Base-by-base conservation (phyloP, 2,329 filamentous ascomycete genomes). In the Emergomyces pasteurianus region DNA sequence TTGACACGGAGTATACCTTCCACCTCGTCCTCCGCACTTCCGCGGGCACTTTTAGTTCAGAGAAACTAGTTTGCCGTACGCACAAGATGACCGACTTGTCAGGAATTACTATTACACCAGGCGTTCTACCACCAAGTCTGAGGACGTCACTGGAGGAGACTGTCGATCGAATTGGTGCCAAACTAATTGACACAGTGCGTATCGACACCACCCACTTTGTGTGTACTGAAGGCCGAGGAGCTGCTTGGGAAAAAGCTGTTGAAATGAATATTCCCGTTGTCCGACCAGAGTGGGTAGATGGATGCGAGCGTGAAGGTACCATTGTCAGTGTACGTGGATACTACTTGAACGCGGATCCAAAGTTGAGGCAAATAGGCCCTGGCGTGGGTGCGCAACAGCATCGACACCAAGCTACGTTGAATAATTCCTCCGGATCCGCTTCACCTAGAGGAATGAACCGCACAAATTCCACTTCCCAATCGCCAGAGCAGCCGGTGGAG, bases 181-280 rank as follows among this genome's bases (percentile, higher is more conserved):
- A 94, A 79, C 80, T 97, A 65, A 88, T 90, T 61, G 92, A 96
- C 67, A 83, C 83, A 14, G 91, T 97, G 58, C 84, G 92, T 69
- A 97, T 99, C 71, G 94, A 99, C 73, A 99, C 94, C 0, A 99
- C 94, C 18, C 94, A 99, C 76, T 99, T 99, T 73, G 90, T 99
- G 62, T 97, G 92, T 65, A 95, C 90, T 10, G 94, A 99, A 73
- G 92, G 92, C 36, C 81, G 92, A 60, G 94, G 94, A 38, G 82
- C 89, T 58, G 83, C 87, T 14, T 99, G 94, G 94, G 94, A 99
- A 77, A 95, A 94, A 79, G 94, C 94, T 0, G 87, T 92, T 36
- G 92, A 97, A 78, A 95, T 92, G 84, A 99, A 97, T 74, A 95
- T 99, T 60, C 94, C 94, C 8, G 90, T 99, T 12, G 94, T 99